These are phyloP conservation scores for Mycena rebaudengoi DNA, from an alignment of 768 basidiomycete genomes.

Conservation along the genomic window DNA sequence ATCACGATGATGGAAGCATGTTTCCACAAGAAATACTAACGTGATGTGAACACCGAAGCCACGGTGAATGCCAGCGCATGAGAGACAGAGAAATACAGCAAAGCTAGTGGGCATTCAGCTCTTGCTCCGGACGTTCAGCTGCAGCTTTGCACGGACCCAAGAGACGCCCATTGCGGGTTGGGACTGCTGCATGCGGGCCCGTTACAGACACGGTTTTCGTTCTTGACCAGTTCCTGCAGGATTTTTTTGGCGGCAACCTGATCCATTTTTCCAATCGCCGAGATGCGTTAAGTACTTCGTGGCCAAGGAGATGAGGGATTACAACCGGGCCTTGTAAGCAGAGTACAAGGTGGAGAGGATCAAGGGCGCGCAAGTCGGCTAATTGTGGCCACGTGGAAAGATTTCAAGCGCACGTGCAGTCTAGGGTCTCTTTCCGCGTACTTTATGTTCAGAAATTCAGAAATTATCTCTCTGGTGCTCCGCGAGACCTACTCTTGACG, in stretches of 20 bases:
- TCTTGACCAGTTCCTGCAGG: constrained; percentile 78
- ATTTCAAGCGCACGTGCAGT: too few species aligned
- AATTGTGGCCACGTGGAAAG: too few species aligned
- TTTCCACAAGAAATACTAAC: constrained; percentile 43
- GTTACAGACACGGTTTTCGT: constrained; percentile 80
- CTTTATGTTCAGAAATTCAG: too few species aligned
- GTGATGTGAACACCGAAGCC: constrained; percentile 96
- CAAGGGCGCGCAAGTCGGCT: too few species aligned
- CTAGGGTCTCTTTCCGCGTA: too few species aligned
- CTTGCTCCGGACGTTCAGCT: constrained; percentile 16
- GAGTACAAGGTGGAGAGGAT: too few species aligned
- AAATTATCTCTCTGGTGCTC: too few species aligned
- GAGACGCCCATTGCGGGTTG: constrained; percentile 95
- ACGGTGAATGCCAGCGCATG: constrained; percentile 85
- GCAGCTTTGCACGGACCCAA: constrained; percentile 57
- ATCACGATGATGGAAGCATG: constrained; percentile 28
- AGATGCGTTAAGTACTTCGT: background rate
- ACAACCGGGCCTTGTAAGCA: too few species aligned
- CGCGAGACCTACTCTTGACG: too few species aligned
- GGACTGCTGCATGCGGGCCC: constrained; percentile 90
- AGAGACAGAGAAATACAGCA: constrained; percentile 91
- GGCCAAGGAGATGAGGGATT: background rate
- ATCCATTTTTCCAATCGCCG: constrained; percentile 50
- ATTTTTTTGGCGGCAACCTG: constrained; percentile 74
- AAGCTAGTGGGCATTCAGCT: constrained; percentile 55